Base-by-base conservation (phyloP, 2,329 filamentous ascomycete genomes). In the Juglanconis sp. region DNA sequence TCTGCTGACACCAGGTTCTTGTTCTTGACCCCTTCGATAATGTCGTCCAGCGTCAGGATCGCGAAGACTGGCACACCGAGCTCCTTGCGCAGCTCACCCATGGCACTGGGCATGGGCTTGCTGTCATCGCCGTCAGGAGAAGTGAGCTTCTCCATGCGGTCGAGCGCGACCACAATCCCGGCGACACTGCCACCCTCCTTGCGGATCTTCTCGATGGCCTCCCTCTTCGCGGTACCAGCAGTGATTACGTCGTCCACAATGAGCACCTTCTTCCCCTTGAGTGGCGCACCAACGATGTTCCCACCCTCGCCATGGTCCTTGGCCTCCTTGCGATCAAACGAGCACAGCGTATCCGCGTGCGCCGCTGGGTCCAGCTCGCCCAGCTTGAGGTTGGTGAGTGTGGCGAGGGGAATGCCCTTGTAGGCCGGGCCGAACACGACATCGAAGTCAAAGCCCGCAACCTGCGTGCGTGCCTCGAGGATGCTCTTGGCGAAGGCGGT, bases 201-300 rank as follows among this genome's bases (percentile, higher is more conserved):
- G 68, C 87, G 83, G 72, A 98, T 96, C 74, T 96, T 95, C 57
- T 87, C 87, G 63, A 98, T 92, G 13, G 94, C 92, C 74, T 98
- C 93, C 61, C 92, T 84, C 78, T 97, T 93, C 46, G 95, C 95
- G 1, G 93, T 98, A 34, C 95, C 95, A 0, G 92, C 94, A 1
- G 93, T 97, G 70, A 98, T 94, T 60, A 99, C 94, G 76, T 98
- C 95, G 79, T 99, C 95, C 46, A 99, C 88, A 67, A 99, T 90
- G 38, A 99, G 81, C 15, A 97, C 87, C 63, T 84, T 86, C 83
- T 95, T 93, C 57, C 91, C 93, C 76, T 90, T 89, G 56, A 98
- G 79, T 6, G 88, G 83, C 35, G 92, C 90, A 10, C 95, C 95
- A 13, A 98, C 93, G 69, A 98, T 96, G 72, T 86, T 90, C 49